Conservation (phyloP, 371 early-diverging fungal genomes). For the Lichtheimia hyalospora region DNA sequence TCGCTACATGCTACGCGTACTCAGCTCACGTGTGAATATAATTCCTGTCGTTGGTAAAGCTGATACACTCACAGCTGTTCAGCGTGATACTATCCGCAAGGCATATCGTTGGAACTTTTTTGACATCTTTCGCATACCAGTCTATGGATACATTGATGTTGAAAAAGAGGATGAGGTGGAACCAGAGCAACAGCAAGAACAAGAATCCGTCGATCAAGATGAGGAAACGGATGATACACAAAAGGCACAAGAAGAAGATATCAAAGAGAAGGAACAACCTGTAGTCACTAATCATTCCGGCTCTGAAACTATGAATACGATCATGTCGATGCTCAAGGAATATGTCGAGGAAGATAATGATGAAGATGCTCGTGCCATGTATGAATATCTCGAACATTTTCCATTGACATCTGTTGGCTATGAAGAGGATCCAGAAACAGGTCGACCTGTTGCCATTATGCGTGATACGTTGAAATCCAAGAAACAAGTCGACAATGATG, state of each 20-base stretch:
- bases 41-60: slow-evolving; percentile 98
- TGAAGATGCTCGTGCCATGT: slow-evolving; percentile 33
- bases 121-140: slow-evolving; percentile 52
- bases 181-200: slow-evolving; percentile 18
- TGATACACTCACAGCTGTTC: slow-evolving; percentile 89
- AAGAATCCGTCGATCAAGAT: no score
- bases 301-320: slow-evolving; percentile 8
- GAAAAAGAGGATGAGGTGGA: slow-evolving; percentile 58
- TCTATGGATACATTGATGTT: slow-evolving; percentile 66
- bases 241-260: slow-evolving; percentile 25
- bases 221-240: slow-evolving; percentile 20
- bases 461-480: background rate
- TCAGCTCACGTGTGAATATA: slow-evolving; percentile 87
- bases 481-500: slow-evolving; percentile 34
- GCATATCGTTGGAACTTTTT: slow-evolving; percentile 60
- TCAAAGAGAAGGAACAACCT: background rate
- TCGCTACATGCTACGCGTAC: slow-evolving; percentile 78
- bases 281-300: background rate
- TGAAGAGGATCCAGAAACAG: slow-evolving; percentile 52
- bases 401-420: slow-evolving; percentile 79
- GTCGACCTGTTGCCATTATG: slow-evolving; percentile 25
- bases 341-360: slow-evolving; percentile 30
- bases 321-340: slow-evolving; percentile 20
- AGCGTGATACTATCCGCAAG: slow-evolving; percentile 79
- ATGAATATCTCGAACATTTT: slow-evolving; percentile 36